Percentiles rank a stretch among this genome's conserved stretches.
phyloP scores from a whole-genome alignment of 2,329 filamentous ascomycete species.

The Decorospora gaudefroyi region DNA sequence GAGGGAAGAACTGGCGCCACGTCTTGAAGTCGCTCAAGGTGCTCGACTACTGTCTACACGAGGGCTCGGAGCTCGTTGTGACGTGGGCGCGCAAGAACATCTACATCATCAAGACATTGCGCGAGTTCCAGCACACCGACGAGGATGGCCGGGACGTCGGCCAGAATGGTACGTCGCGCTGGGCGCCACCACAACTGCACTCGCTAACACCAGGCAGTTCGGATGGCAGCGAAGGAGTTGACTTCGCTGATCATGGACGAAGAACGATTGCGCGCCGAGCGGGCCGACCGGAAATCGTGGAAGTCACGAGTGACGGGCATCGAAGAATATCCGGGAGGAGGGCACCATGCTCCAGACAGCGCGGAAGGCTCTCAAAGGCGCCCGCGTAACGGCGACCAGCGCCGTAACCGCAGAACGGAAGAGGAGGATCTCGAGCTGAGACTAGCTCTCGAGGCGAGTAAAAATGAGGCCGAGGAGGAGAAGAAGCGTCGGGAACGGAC shows the following conservation, averaged over 20 bases:
- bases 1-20: slow-evolving; percentile 99
- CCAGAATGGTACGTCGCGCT: slow-evolving; percentile 75
- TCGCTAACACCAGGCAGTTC: slow-evolving; percentile 63
- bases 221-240: slow-evolving; percentile 93
- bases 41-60: slow-evolving; percentile 95
- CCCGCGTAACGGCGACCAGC: slow-evolving; percentile 46
- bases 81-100: slow-evolving; percentile 98
- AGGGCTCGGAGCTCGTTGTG: slow-evolving; percentile 93
- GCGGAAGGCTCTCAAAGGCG: slow-evolving; percentile 46
- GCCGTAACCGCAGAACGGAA: slow-evolving; percentile 64
- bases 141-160: slow-evolving; percentile 95
- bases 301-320: slow-evolving; percentile 94
- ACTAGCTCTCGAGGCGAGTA: slow-evolving; percentile 91
- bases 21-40: slow-evolving; percentile 97
- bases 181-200: background rate
- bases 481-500: slow-evolving; percentile 67
- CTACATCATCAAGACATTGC: slow-evolving; percentile 97
- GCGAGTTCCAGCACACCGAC: slow-evolving; percentile 95
- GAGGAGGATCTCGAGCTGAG: slow-evolving; percentile 85
- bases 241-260: slow-evolving; percentile 92
- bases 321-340: slow-evolving; percentile 70
- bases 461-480: slow-evolving; percentile 92
- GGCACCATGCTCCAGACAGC: slow-evolving; percentile 36
- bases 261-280: slow-evolving; percentile 85
- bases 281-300: slow-evolving; percentile 90